Base-by-base conservation (phyloP, 129 eudicot genomes). In the Heracleum sosnowskyi region DNA sequence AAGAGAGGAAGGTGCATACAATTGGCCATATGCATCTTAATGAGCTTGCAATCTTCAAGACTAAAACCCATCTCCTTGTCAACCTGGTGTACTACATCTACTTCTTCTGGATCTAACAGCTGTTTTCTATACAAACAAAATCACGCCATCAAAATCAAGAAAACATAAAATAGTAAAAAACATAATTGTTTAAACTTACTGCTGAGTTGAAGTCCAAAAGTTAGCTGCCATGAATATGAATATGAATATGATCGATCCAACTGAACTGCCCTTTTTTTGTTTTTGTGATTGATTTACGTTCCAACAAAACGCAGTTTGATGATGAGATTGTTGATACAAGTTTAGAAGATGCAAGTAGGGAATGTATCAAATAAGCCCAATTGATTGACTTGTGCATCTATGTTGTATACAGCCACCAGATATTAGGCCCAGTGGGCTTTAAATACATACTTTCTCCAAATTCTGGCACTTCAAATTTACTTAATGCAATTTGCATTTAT, bases 121-220 rank as follows among this genome's bases (percentile, higher is more conserved):
- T 91, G 91, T 75, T 94, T 94, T 82, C 98, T 94, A 81, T 80
- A 73, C 42, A 79, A n/a, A 20, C 31, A 22, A 79, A 69, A 62
- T 77, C 42, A 74, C n/a, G n/a, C 49, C 36, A 72, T 26, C 41
- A 44, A 37, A 49, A 24, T 60, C 11, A 76, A 64, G 47, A 12
- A 57, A 40, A 18, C 15, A 24, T 13, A 37, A 55, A 75, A 77
- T 69, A 55, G 55, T 64, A 74, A 82, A 35, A 70, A 24, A 6
- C 22, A 18, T 2, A 15, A 51, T n/a, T 39, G 39, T 26, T 4
- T 40, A 71, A 76, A 46, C 85, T 86, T 82, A 95, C 99, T 82
- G 88, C 87, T 95, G 99, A 46, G 99, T 85, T 7, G 99, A 95
- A 49, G 92, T 87, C 99, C 99, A 95, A 96, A 95, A 95, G 90